Conservation (phyloP, 305 asterid species). For the Fraxinus floribunda region DNA sequence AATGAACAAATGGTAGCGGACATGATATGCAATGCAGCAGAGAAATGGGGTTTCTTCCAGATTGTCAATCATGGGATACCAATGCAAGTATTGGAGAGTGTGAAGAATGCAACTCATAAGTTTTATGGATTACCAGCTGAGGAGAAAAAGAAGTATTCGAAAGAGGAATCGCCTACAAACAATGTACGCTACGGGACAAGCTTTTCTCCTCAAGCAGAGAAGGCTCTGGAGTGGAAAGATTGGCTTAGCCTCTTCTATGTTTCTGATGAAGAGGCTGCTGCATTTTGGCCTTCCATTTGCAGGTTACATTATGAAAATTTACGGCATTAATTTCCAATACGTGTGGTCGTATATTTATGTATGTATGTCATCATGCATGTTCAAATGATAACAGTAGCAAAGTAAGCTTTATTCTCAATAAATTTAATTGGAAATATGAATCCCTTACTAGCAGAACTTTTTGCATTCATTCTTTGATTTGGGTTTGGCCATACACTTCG, state of each 20-base stretch:
- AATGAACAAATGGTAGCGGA: constrained; percentile 27
- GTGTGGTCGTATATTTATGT: not conserved
- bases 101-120: constrained; percentile 32
- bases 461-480: not conserved
- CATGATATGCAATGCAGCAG: constrained; percentile 37
- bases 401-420: not conserved
- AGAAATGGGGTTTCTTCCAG: constrained; percentile 44
- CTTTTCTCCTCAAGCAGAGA: constrained; percentile 38
- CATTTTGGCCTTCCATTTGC: constrained; percentile 42
- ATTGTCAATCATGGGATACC: constrained; percentile 47
- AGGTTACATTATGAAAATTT: constrained; percentile 19
- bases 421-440: not conserved
- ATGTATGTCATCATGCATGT: too few species aligned
- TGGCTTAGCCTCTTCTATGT: constrained; percentile 32
- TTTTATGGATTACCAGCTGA: constrained; percentile 47
- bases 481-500: too few species aligned
- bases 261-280: constrained; percentile 24
- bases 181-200: constrained; percentile 42
- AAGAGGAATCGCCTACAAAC: constrained; percentile 37
- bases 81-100: constrained; percentile 35
- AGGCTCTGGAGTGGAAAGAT: constrained; percentile 56
- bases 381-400: not conserved
- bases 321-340: not conserved
- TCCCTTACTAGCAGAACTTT: not conserved
- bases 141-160: constrained; percentile 41